Conservation (phyloP, 257 asterid species). For the Cordia subcordata region DNA sequence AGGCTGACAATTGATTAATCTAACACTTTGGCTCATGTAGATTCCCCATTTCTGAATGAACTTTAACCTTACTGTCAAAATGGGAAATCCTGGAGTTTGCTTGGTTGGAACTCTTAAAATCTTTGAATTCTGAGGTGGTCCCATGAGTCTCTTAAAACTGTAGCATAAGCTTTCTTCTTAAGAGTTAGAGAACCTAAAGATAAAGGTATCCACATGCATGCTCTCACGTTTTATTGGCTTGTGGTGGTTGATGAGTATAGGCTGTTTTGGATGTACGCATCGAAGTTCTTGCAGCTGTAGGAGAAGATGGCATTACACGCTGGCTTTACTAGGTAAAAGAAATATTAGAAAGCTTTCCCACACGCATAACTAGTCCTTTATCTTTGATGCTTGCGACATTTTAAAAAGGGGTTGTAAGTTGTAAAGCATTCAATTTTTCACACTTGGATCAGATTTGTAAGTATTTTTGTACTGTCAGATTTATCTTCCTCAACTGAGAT, state of each 20-base stretch:
- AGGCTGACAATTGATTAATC: no score
- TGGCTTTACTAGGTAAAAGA: constrained; percentile 73
- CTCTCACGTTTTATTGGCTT: no score
- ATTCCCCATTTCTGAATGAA: no score
- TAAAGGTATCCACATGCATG: no score
- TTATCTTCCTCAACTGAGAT: not conserved
- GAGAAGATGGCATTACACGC: constrained; percentile 94
- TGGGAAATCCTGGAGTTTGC: no score
- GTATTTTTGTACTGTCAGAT: constrained; percentile 8
- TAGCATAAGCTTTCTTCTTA: no score
- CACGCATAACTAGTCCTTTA: constrained; percentile 14
- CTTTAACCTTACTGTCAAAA: no score
- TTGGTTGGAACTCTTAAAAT: no score
- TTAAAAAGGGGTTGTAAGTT: constrained; percentile 12
- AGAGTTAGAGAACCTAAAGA: no score
- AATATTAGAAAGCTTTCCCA: not conserved
- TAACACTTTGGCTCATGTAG: no score
- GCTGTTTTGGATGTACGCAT: constrained; percentile 79
- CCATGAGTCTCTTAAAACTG: no score
- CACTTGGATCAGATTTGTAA: constrained; percentile 18
- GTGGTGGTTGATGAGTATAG: constrained; percentile 20
- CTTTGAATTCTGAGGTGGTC: no score
- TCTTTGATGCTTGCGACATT: constrained; percentile 21
- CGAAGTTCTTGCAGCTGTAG: constrained; percentile 83
- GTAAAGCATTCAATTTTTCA: constrained; percentile 23